Conservation (phyloP, 495 filamentous ascomycete genomes). For the Lasiosphaeria miniovina region DNA sequence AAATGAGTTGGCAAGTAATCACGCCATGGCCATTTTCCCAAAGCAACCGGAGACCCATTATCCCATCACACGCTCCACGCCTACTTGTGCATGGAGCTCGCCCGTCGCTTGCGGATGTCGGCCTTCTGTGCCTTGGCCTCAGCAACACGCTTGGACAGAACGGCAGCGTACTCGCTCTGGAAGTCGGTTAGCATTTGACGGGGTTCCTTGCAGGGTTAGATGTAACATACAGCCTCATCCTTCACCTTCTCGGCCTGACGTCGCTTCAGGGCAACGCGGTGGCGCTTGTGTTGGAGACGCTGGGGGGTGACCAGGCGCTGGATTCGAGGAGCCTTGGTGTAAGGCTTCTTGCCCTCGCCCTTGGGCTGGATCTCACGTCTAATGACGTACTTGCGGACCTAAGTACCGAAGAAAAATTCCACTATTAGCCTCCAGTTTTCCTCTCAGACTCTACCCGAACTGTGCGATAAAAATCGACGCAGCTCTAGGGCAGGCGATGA, state of each 20-base stretch:
- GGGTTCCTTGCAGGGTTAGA: not conserved
- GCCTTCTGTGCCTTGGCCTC: slow-evolving; percentile 90
- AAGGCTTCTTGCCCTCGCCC: slow-evolving; percentile 90
- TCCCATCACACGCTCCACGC: slow-evolving; percentile 40
- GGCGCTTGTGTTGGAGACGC: slow-evolving; percentile 99
- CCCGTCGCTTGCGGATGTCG: slow-evolving; percentile 90
- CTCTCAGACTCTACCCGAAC: slow-evolving; percentile 56
- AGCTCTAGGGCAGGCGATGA: slow-evolving; percentile 55
- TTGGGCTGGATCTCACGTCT: slow-evolving; percentile 94
- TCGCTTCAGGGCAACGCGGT: slow-evolving; percentile 95
- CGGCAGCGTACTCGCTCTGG: slow-evolving; percentile 86
- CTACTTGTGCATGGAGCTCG: slow-evolving; percentile 94
- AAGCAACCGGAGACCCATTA: slow-evolving; percentile 38
- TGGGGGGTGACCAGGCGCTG: slow-evolving; percentile 99
- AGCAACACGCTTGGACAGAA: slow-evolving; percentile 90
- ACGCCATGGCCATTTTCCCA: slow-evolving; percentile 36
- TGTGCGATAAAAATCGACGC: slow-evolving; percentile 44
- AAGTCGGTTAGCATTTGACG: slow-evolving; percentile 36
- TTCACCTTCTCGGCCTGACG: slow-evolving; percentile 89
- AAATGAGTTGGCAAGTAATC: slow-evolving; percentile 31
- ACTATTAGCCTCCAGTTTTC: slow-evolving; percentile 38
- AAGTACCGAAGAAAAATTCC: slow-evolving; percentile 29
- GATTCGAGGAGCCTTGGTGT: slow-evolving; percentile 99
- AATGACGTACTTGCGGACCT: slow-evolving; percentile 98
- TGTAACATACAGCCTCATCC: slow-evolving; percentile 89